Evolutionary conservation across 2,329 filamentous ascomycete genomes (phyloP), one percentile per base, ranked within the genome.

Genomic region (Fusarium temperatum): DNA sequence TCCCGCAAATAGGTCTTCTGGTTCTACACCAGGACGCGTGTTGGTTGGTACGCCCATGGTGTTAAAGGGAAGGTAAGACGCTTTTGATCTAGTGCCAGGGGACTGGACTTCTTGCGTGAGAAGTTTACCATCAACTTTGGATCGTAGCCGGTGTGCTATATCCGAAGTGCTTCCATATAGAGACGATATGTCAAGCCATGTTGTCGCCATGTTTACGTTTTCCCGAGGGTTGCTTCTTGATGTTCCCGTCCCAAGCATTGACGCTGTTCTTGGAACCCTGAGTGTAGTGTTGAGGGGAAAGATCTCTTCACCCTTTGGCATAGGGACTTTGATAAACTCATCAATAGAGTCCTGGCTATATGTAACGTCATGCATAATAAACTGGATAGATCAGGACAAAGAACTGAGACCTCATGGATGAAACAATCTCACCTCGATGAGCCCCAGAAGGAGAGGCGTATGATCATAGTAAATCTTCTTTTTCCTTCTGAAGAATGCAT

Each of bases 371-470:
- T 51, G 48, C 8, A 51, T 51, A 10, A 51, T 51, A 8, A 51
- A 51, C 48, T 51, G 5, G 4, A 14, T 0, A 24, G 14, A 3
- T 51, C 22, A 51, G 22, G 2, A 5, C 2, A 0, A 0, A n/a
- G 5, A 32, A 8, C 9, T 0, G 0, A 6, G 7, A n/a, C 10
- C 3, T 8, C 1, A 8, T 2, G 6, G 15, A 9, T n/a, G 5
- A 11, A 4, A 0, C 4, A 17, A 0, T 12, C 8, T 51, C 12
- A 35, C 30, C n/a, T 51, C 30, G 9, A 51, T 8, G 3, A 51
- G 48, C 0, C 30, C 48, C 1, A 51, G 48, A 35, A 51, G 48
- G 5, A 51, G 48, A 2, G 48, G 30, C n/a, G 48, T 36, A 20
- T 51, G 48, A 2, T 26, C n/a, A 8, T 51, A 51, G 4, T 35